phyloP scores from a whole-genome alignment of 768 basidiomycete species.

The Neoboletus subvelutipes region DNA sequence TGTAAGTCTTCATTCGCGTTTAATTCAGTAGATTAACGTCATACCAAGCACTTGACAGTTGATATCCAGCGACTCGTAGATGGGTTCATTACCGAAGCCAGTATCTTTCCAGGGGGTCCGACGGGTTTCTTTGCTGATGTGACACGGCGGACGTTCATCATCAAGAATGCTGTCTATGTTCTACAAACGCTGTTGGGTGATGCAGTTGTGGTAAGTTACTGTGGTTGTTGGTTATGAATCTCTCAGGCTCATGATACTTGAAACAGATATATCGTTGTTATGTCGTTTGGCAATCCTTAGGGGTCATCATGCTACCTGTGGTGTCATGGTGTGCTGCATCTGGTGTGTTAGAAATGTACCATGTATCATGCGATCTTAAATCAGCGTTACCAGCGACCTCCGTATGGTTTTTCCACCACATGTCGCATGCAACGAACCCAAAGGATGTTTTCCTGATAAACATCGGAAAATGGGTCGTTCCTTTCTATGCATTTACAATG shows the following conservation, averaged over 20 bases:
- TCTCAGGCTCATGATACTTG: background rate
- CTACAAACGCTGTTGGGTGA: conserved; percentile 28
- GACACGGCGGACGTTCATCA: conserved; percentile 29
- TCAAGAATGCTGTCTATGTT: conserved; percentile 28
- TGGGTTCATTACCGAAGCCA: conserved; percentile 26
- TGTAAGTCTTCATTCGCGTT: conserved; percentile 1
- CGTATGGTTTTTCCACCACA: conserved; percentile 6
- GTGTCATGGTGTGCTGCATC: conserved; percentile 19
- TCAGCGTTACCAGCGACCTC: conserved; percentile 10
- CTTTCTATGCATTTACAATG: conserved; percentile 22
- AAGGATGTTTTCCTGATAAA: background rate
- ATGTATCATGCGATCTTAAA: background rate
- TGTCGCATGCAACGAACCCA: background rate
- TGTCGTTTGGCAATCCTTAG: conserved; percentile 17
- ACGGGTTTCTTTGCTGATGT: conserved; percentile 29
- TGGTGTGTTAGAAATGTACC: conserved; percentile 11
- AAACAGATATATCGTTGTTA: conserved; percentile 27
- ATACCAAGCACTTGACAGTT: conserved; percentile 23
- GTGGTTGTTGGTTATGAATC: background rate
- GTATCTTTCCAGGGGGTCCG: conserved; percentile 26
- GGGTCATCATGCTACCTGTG: conserved; percentile 12
- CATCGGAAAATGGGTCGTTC: conserved; percentile 8
- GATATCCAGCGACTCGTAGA: conserved; percentile 25
- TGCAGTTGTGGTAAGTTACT: conserved; percentile 14
- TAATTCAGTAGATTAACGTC: background rate